Base-by-base conservation (phyloP, 805 yeast genomes). In the Jamesozyma lodderae region DNA sequence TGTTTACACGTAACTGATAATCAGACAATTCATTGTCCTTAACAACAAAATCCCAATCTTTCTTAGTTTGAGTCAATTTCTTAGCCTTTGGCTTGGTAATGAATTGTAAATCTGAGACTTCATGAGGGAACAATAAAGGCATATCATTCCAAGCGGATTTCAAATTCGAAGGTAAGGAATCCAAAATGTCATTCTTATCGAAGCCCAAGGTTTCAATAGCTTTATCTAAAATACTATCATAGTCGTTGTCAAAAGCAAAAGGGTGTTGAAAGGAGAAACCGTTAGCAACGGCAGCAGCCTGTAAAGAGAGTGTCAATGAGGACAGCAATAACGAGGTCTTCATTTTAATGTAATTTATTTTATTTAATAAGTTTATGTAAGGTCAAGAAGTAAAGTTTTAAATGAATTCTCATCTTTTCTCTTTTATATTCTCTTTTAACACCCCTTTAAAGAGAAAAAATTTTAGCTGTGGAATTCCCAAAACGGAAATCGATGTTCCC, bases 71-170 rank as follows among this genome's bases (percentile, higher is more conserved):
- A 21, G n/a, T 21, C 8, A 42, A 36, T 9, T 42, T 35, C 16
- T 44, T 42, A 15, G 30, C 26, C 50, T 68, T 71, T 22, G 83
- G 81, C 29, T 61, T 57, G 7, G 79, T 64, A 44, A 58, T 62
- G 44, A 76, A 66, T 43, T 67, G 67, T 64, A 81, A 59, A 32
- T 66, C 61, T 17, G 66, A 49, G 15, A 77, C 59, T 19, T 75
- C 66, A n/a, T 68, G 63, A 18, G 88, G 88, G 61, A 72, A 81
- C 36, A 64, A 60, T 50, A 68, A 40, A 27, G 79, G 63, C 77
- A 80, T 72, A 29, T 80, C 86, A 20, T 71, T 52, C 88, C 88
- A 81, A 23, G 72, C 52, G 19, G 55, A 43, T 52, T 72, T 69
- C 35, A 79, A 59, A 10, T 70, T 76, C 4, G 62, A 53, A 14